Conservation (phyloP, 768 basidiomycete species). For the Tephrocybe sp. region DNA sequence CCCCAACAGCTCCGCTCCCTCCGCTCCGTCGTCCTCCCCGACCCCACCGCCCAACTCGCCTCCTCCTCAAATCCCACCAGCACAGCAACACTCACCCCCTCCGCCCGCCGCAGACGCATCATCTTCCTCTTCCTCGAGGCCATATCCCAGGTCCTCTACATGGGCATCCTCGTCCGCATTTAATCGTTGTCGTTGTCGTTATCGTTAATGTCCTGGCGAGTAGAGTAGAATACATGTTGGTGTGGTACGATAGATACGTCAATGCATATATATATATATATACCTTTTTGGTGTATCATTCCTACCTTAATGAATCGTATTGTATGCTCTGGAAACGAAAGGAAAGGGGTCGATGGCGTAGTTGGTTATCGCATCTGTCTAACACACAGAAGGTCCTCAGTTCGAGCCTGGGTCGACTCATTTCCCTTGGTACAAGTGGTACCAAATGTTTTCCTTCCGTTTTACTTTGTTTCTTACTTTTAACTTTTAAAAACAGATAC, state of each 20-base stretch:
- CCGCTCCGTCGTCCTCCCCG: slow-evolving; percentile 68
- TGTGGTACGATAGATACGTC: not conserved
- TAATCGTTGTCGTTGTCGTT: no score
- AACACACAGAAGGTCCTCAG: slow-evolving; percentile 36
- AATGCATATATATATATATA: no score
- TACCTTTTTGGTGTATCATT: no score
- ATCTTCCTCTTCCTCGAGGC: slow-evolving; percentile 90
- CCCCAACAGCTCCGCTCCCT: slow-evolving; percentile 80
- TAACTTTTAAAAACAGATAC: no score
- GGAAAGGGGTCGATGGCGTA: slow-evolving; percentile 55
- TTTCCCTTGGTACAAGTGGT: no score
- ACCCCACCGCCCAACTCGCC: slow-evolving; percentile 47
- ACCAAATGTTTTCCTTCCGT: no score
- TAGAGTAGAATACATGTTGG: not conserved
- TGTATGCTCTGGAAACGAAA: no score
- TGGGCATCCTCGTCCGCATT: slow-evolving; percentile 74
- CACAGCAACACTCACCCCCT: slow-evolving; percentile 65
- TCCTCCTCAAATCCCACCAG: slow-evolving; percentile 37
- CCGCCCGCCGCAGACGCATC: slow-evolving; percentile 78
- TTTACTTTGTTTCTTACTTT: no score
- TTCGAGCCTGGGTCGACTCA: slow-evolving; percentile 8
- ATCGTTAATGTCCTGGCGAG: no score
- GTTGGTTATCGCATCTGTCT: slow-evolving; percentile 85
- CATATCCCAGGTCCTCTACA: slow-evolving; percentile 78
- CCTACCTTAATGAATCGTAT: no score